Percentiles rank a stretch among this genome's conserved stretches.
Evolutionary conservation across 768 basidiomycete species (phyloP).

Genomic region (Phanerodontia chrysosporium): DNA sequence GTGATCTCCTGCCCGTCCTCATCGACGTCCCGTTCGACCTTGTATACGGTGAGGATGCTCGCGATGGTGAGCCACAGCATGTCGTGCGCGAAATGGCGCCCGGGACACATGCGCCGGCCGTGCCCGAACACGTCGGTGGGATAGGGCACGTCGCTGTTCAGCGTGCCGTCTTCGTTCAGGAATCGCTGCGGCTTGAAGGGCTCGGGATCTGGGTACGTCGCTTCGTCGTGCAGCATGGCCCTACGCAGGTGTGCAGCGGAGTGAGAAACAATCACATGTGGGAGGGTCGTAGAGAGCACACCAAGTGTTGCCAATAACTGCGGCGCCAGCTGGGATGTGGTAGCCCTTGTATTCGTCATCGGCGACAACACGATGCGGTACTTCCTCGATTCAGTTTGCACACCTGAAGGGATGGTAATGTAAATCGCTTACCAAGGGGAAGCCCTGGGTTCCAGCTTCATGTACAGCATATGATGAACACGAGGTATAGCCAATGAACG

Average conservation of each 20-base stretch:
- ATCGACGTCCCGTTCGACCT: slow-evolving; percentile 1
- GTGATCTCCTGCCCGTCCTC: not conserved
- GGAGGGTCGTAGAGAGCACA: not conserved
- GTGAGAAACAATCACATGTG: not conserved
- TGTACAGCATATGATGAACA: no score
- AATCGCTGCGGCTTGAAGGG: slow-evolving; percentile 47
- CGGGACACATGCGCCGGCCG: slow-evolving; percentile 4
- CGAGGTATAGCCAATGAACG: no score
- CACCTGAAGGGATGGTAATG: no score
- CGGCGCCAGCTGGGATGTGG: not conserved
- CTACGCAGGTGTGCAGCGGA: not conserved
- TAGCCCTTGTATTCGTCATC: not conserved
- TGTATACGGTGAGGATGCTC: slow-evolving; percentile 8
- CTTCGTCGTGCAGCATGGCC: slow-evolving; percentile 38
- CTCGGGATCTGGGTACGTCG: slow-evolving; percentile 44
- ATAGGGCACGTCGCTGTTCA: slow-evolving; percentile 6
- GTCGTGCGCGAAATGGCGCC: not conserved
- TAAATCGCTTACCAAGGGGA: slow-evolving; percentile 3
- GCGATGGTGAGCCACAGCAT: slow-evolving; percentile 11
- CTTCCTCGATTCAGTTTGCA: no score
- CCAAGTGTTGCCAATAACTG: not conserved
- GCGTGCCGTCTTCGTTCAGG: slow-evolving; percentile 11
- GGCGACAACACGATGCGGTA: not conserved
- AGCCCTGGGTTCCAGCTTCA: slow-evolving; percentile 19
- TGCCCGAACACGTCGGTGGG: not conserved